These are phyloP conservation scores for Colletotrichum nymphaeae DNA, from an alignment of 2,329 filamentous ascomycete species.

Conservation along the genomic window DNA sequence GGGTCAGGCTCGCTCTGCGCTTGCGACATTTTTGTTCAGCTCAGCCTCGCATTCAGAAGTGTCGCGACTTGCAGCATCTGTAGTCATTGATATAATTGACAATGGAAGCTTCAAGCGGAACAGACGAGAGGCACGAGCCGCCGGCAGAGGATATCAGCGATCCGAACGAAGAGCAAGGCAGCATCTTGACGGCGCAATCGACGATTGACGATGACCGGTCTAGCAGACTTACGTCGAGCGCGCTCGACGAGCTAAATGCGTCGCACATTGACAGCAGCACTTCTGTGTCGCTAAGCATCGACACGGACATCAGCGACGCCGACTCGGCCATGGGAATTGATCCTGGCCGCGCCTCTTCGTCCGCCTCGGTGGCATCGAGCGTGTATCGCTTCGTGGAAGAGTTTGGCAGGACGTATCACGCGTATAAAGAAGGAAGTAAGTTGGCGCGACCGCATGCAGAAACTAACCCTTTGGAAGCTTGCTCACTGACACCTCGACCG, in stretches of 20 bases:
- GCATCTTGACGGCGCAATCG: no score
- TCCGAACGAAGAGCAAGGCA: background rate
- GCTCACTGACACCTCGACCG: background rate
- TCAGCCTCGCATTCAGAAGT: background rate
- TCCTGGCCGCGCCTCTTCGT: conserved; percentile 1
- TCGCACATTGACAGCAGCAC: background rate
- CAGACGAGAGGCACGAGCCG: background rate
- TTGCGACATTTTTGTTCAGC: background rate
- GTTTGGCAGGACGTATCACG: conserved; percentile 30
- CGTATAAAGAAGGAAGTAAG: conserved; percentile 27
- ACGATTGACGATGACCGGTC: background rate
- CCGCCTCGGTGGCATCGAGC: conserved; percentile 23
- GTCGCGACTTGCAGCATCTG: background rate
- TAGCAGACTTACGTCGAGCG: background rate
- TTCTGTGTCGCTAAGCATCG: conserved; percentile 7
- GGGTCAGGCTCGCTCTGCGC: background rate
- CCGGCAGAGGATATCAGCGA: background rate
- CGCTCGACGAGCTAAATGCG: background rate
- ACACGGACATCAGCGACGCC: conserved; percentile 20
- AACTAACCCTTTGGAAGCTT: background rate
- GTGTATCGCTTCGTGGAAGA: conserved; percentile 27
- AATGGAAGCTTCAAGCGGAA: background rate
- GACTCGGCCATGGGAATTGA: conserved; percentile 26
- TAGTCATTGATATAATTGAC: no score
- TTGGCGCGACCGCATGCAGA: background rate